These are phyloP conservation scores for Lentithecium fluviatile DNA, from an alignment of 495 filamentous ascomycete genomes.

Conservation along the genomic window DNA sequence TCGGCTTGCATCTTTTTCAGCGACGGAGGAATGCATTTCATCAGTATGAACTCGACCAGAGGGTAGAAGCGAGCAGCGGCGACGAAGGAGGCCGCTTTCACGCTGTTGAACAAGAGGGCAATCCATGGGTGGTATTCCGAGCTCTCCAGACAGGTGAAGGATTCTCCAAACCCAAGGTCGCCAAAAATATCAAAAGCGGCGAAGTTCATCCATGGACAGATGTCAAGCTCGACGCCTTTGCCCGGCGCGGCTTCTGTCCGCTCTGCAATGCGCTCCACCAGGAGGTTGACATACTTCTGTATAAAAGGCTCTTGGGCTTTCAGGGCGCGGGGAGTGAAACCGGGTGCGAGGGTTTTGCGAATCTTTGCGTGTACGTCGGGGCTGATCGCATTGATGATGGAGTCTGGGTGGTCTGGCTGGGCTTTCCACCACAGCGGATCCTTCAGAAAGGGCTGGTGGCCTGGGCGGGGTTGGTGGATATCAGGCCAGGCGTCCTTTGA, in stretches of 20 bases:
- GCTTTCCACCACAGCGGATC: slow-evolving; percentile 31
- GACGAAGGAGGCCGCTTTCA: slow-evolving; percentile 16
- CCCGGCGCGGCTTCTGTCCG: not conserved
- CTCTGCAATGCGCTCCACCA: slow-evolving; percentile 31
- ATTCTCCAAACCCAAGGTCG: slow-evolving; percentile 40
- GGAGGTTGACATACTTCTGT: slow-evolving; percentile 30
- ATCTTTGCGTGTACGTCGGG: slow-evolving; percentile 30
- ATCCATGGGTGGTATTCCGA: slow-evolving; percentile 40
- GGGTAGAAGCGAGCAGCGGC: slow-evolving; percentile 1
- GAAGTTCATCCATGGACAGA: slow-evolving; percentile 37
- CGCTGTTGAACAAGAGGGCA: slow-evolving; percentile 25
- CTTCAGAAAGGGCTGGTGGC: slow-evolving; percentile 28
- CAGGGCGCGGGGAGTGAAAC: slow-evolving; percentile 37
- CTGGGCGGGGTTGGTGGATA: slow-evolving; percentile 32
- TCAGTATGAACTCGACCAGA: not conserved
- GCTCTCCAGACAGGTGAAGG: slow-evolving; percentile 36
- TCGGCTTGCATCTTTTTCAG: slow-evolving; percentile 4
- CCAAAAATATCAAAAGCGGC: slow-evolving; percentile 41
- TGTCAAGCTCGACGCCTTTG: slow-evolving; percentile 22
- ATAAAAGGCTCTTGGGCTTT: slow-evolving; percentile 36
- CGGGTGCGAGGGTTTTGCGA: slow-evolving; percentile 29
- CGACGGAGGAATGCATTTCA: not conserved
- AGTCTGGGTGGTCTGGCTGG: slow-evolving; percentile 9
- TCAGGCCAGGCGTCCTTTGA: slow-evolving; percentile 35
- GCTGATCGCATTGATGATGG: slow-evolving; percentile 30